Conservation (phyloP, 192 early-diverging fungal genomes). For the Umbelopsis isabellina region DNA sequence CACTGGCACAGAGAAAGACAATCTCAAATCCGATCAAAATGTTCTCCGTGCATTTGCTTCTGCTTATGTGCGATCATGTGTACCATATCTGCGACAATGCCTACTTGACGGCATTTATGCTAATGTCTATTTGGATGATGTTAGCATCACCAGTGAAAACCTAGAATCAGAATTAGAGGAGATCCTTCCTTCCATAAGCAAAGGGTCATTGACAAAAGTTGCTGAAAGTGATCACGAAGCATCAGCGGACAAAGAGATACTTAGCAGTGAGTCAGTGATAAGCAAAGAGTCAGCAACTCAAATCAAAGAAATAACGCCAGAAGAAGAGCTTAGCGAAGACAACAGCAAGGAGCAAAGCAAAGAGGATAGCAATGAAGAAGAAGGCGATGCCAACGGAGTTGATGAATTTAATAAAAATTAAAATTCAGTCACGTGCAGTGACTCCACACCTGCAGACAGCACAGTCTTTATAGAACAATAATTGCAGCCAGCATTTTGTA, state of each 20-base stretch:
- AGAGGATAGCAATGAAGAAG: background rate
- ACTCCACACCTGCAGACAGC: no score
- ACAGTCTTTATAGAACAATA: no score
- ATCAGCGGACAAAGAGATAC: background rate
- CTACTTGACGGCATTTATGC: slow-evolving; percentile 35
- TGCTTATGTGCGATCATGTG: slow-evolving; percentile 35
- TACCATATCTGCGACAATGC: slow-evolving; percentile 36
- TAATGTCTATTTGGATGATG: slow-evolving; percentile 5
- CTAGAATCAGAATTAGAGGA: slow-evolving; percentile 1
- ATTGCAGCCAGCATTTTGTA: no score
- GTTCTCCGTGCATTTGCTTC: slow-evolving; percentile 29
- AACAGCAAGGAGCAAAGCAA: no score
- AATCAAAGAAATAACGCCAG: background rate
- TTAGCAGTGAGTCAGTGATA: no score
- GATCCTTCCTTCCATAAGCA: background rate
- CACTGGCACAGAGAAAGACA: background rate
- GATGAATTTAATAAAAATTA: no score
- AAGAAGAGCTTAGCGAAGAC: background rate
- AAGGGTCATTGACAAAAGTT: background rate
- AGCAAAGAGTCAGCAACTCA: no score
- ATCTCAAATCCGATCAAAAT: slow-evolving; percentile 18
- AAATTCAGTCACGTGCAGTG: no score
- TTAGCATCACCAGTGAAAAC: background rate
- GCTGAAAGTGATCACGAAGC: background rate
- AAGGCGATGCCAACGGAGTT: no score